Conservation (phyloP, 768 basidiomycete genomes). For the Lactifluus piperatus region DNA sequence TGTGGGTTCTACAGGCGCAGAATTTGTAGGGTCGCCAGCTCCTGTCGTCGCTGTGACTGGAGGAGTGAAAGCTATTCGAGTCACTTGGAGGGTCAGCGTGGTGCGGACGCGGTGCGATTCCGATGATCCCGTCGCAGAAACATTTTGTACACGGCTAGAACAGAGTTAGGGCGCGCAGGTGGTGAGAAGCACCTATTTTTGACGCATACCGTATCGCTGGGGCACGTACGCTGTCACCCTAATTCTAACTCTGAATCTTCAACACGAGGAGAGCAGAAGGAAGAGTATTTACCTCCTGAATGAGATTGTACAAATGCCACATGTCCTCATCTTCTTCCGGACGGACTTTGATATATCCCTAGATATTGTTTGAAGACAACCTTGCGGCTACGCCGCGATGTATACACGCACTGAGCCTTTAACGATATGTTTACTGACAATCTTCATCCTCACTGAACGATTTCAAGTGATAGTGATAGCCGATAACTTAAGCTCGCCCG, state of each 20-base stretch:
- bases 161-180: not conserved
- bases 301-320: slow-evolving; percentile 99
- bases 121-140: slow-evolving; percentile 88
- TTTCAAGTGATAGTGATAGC: not conserved
- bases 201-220: slow-evolving; percentile 64
- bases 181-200: not conserved
- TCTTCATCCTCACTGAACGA: slow-evolving; percentile 57
- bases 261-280: not conserved
- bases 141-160: slow-evolving; percentile 72
- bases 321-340: slow-evolving; percentile 99
- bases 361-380: slow-evolving; percentile 23
- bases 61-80: slow-evolving; percentile 73
- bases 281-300: slow-evolving; percentile 47
- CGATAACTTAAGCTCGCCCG: not conserved
- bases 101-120: slow-evolving; percentile 85
- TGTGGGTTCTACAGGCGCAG: slow-evolving; percentile 27
- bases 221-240: slow-evolving; percentile 78
- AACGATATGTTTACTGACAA: slow-evolving; percentile 74
- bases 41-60: slow-evolving; percentile 43
- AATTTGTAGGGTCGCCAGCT: slow-evolving; percentile 28
- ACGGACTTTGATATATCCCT: slow-evolving; percentile 91
- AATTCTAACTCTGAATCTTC: slow-evolving; percentile 18
- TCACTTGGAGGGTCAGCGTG: slow-evolving; percentile 76
- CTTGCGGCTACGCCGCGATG: slow-evolving; percentile 17
- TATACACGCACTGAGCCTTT: slow-evolving; percentile 60